Evolutionary conservation across 2,329 filamentous ascomycete species (phyloP).

Genomic region (Colletotrichum incanum): DNA sequence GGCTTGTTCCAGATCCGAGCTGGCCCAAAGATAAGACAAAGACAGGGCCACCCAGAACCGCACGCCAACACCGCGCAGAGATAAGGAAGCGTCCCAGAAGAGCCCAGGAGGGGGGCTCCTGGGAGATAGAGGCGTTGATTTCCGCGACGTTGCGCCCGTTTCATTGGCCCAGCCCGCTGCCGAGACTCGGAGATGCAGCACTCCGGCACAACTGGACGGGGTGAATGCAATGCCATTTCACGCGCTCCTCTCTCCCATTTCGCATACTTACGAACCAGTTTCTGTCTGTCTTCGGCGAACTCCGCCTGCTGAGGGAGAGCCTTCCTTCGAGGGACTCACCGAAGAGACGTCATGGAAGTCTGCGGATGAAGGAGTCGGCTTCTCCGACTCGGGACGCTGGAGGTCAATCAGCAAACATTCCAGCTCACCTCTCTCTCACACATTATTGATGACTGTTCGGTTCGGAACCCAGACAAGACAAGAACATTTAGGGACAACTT

Average conservation of each 20-base stretch:
- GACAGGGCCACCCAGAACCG: constrained; percentile 16
- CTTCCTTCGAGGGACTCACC: constrained; percentile 22
- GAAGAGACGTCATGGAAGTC: constrained; percentile 2
- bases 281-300: constrained; percentile 32
- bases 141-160: neutral
- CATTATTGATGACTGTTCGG: neutral
- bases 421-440: neutral
- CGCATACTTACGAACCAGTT: neutral
- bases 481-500: neutral
- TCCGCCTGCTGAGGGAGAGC: constrained; percentile 18
- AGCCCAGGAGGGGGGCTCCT: constrained; percentile 15
- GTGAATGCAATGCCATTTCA: constrained; percentile 1
- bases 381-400: constrained; percentile 1
- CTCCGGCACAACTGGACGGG: constrained; percentile 9
- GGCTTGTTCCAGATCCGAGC: neutral
- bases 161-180: constrained; percentile 31
- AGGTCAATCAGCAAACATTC: neutral
- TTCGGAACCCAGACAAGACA: neutral
- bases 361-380: neutral
- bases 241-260: neutral
- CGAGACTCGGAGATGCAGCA: constrained; percentile 36
- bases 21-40: constrained; percentile 30
- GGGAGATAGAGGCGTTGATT: constrained; percentile 24
- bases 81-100: constrained; percentile 34
- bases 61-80: constrained; percentile 23